phyloP scores from a whole-genome alignment of 495 filamentous ascomycete genomes.

The Antarctomyces pellizariae region DNA sequence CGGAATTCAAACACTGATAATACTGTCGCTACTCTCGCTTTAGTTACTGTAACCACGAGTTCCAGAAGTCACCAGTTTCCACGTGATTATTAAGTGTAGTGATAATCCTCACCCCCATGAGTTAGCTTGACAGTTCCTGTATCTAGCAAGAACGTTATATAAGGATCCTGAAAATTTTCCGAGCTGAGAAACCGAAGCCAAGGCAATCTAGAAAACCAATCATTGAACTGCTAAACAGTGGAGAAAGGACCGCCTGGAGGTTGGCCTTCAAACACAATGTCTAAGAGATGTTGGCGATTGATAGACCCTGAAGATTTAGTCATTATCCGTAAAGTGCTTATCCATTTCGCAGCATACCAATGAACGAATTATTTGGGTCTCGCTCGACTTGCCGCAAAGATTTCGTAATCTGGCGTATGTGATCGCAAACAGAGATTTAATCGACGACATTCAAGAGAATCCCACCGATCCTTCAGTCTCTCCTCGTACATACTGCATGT shows the following conservation, averaged over 20 bases:
- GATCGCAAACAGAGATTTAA: conserved; percentile 13
- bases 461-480: conserved; percentile 18
- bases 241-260: conserved; percentile 4
- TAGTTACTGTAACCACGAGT: too few species aligned
- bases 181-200: conserved; percentile 3
- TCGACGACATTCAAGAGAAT: conserved; percentile 13
- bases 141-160: conserved; percentile 6
- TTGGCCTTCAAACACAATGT: conserved; percentile 2
- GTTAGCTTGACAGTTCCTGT: conserved; percentile 16
- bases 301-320: neutral
- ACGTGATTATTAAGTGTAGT: conserved; percentile 19
- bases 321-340: neutral
- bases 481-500: conserved; percentile 23
- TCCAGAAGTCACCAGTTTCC: too few species aligned
- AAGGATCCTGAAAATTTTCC: conserved; percentile 6
- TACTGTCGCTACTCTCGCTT: too few species aligned
- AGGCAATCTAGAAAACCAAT: conserved; percentile 8
- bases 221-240: conserved; percentile 6
- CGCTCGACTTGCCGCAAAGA: conserved; percentile 3
- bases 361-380: conserved; percentile 1
- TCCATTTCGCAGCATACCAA: conserved; percentile 2
- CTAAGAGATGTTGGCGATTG: conserved; percentile 1
- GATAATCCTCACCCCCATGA: conserved; percentile 18
- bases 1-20: too few species aligned
- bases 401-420: conserved; percentile 12